Base-by-base conservation (phyloP, 192 early-diverging fungal genomes). In the Coemansia sp. region DNA sequence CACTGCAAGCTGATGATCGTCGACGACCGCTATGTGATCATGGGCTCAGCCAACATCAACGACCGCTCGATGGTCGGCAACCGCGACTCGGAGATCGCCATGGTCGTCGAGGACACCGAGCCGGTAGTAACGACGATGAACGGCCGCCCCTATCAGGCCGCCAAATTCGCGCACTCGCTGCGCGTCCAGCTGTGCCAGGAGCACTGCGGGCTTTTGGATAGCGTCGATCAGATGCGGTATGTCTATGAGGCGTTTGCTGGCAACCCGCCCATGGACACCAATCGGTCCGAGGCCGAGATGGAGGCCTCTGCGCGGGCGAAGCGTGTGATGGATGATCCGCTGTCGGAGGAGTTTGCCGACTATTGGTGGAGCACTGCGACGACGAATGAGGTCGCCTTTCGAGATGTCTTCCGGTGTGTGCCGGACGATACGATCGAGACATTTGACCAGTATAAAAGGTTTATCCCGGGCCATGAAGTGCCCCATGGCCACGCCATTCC, bases 31-130 rank as follows among this genome's bases (percentile, higher is more conserved):
- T 87, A 86, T 43, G 91, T 94, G 41, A 81, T 96, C 24, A 89
- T 91, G 73, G 94, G 94, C 6, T 93, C 91, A 29, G 92, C 94
- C 40, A 96, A 96, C 70, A 86, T 96, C 71, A 96, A 96, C 71
- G 94, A 96, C 79, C 90, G 94, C 5, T 96, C 94, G 0, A 93
- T 93, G 79, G 75, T 88, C 43, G 94, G 94, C 37, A 88, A 88
- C 63, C 90, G 90, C 60, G 94, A 96, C 69, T 94, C 92, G 11
- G 94, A 96, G 77, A 89, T 96, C 47, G 94, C 94, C 41, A 89
- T 93, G 59, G 62, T 94, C 17, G 82, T 96, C 12, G 90, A 92
- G 68, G 93, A 96, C 62, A 76, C 87, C 6, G 83, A 87, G 35
- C 84, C 76, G 11, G 73, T 96, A 19, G 72, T 74, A 19, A 88